Conservation (phyloP, 2,329 filamentous ascomycete genomes). For the Cytospora paraplurivora region DNA sequence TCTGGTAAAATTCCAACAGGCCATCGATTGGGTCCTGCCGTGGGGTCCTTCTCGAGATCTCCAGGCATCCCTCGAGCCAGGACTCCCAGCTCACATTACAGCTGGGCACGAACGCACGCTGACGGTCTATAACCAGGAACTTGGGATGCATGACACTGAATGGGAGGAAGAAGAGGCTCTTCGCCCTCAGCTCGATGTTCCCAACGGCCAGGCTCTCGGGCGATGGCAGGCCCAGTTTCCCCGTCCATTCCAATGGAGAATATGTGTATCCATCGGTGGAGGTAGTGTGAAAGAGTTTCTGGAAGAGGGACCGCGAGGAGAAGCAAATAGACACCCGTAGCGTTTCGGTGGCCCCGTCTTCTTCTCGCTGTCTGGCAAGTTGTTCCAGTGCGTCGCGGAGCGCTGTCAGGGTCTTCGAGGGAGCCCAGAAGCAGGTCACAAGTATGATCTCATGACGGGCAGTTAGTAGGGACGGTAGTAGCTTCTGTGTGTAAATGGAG, state of each 20-base stretch:
- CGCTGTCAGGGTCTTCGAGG: slow-evolving; percentile 60
- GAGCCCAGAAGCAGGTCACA: slow-evolving; percentile 82
- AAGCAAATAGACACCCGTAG: slow-evolving; percentile 74
- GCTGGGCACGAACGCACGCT: slow-evolving; percentile 69
- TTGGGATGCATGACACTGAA: slow-evolving; percentile 90
- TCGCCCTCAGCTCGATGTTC: slow-evolving; percentile 69
- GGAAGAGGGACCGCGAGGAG: slow-evolving; percentile 70
- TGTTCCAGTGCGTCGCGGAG: slow-evolving; percentile 59
- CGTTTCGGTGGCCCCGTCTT: slow-evolving; percentile 26
- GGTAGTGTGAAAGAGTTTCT: slow-evolving; percentile 75
- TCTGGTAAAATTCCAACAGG: slow-evolving; percentile 67
- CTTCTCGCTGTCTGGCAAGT: slow-evolving; percentile 49
- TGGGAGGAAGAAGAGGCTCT: slow-evolving; percentile 77
- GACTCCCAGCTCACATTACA: slow-evolving; percentile 86
- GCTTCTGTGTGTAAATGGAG: slow-evolving; percentile 54
- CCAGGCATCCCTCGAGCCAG: slow-evolving; percentile 82
- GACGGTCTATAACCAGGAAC: slow-evolving; percentile 72
- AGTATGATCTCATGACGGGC: slow-evolving; percentile 70
- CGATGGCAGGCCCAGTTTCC: slow-evolving; percentile 64
- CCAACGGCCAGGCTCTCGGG: slow-evolving; percentile 52
- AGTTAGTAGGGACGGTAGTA: slow-evolving; percentile 62
- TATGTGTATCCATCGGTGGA: slow-evolving; percentile 65
- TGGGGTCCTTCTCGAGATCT: slow-evolving; percentile 45
- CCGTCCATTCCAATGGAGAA: slow-evolving; percentile 58
- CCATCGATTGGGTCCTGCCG: slow-evolving; percentile 59